These are phyloP conservation scores for Fragilariopsis cylindrus DNA, from an alignment of 108 stramenopile species.

Conservation along the genomic window DNA sequence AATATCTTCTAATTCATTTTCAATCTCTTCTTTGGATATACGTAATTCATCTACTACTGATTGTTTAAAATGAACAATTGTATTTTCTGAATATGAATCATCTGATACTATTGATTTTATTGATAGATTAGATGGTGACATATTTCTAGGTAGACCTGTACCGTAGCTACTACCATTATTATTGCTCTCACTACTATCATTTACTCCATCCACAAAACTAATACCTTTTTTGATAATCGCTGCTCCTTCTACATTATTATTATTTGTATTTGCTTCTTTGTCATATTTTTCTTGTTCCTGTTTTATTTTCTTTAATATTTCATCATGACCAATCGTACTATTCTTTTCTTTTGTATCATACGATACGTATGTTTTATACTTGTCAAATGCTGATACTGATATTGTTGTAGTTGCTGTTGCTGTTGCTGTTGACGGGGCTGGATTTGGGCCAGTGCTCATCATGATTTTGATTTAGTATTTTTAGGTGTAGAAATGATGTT, in stretches of 20 bases:
- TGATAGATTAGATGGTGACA: too few species aligned
- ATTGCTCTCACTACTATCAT: too few species aligned
- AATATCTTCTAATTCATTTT: neutral
- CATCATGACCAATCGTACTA: neutral
- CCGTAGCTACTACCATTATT: neutral
- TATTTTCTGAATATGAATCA: neutral
- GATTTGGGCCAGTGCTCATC: too few species aligned
- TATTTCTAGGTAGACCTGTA: neutral
- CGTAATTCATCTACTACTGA: neutral
- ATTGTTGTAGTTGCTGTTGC: too few species aligned
- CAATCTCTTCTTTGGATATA: neutral
- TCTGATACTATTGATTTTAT: neutral
- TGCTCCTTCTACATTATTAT: neutral
- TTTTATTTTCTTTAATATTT: neutral
- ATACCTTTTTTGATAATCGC: neutral
- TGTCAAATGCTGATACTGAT: neutral
- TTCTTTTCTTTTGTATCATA: slow-evolving; percentile 1
- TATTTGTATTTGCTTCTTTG: neutral
- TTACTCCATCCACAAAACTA: too few species aligned
- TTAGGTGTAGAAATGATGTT: too few species aligned
- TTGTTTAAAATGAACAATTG: neutral
- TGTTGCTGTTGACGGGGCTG: too few species aligned
- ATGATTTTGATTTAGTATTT: too few species aligned
- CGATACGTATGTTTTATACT: neutral
- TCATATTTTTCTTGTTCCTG: neutral